Conservation (phyloP, 2,329 filamentous ascomycete species). For the Epichloe scottii region DNA sequence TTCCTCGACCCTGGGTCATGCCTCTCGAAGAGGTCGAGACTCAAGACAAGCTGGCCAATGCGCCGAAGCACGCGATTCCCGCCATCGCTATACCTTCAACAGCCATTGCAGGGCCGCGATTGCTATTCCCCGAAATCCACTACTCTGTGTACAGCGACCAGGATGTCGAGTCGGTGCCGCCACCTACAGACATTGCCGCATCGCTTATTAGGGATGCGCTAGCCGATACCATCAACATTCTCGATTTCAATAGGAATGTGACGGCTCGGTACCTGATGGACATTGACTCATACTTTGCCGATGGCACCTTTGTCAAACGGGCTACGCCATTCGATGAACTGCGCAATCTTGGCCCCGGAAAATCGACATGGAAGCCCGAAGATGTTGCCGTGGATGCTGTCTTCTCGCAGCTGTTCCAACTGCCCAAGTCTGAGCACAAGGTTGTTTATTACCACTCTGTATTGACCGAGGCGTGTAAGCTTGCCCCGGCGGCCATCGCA, state of each 20-base stretch:
- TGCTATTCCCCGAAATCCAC: conserved; percentile 85
- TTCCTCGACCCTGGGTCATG: conserved; percentile 57
- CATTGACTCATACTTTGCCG: conserved; percentile 85
- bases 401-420: conserved; percentile 85
- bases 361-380: conserved; percentile 89
- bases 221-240: conserved; percentile 83
- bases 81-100: conserved; percentile 61
- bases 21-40: conserved; percentile 47
- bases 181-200: conserved; percentile 61
- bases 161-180: conserved; percentile 79
- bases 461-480: conserved; percentile 88
- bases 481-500: conserved; percentile 90
- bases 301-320: conserved; percentile 83
- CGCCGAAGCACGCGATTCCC: conserved; percentile 67
- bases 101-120: conserved; percentile 59
- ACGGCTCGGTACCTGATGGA: conserved; percentile 86
- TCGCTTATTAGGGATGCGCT: conserved; percentile 76
- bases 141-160: conserved; percentile 85
- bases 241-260: conserved; percentile 83
- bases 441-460: conserved; percentile 94
- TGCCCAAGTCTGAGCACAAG: conserved; percentile 82
- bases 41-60: conserved; percentile 44
- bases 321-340: conserved; percentile 88
- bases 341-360: conserved; percentile 49
- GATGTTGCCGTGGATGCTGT: conserved; percentile 96